These are phyloP conservation scores for Yamadazyma siamensis DNA, from an alignment of 1,139 yeast genomes.

Conservation along the genomic window DNA sequence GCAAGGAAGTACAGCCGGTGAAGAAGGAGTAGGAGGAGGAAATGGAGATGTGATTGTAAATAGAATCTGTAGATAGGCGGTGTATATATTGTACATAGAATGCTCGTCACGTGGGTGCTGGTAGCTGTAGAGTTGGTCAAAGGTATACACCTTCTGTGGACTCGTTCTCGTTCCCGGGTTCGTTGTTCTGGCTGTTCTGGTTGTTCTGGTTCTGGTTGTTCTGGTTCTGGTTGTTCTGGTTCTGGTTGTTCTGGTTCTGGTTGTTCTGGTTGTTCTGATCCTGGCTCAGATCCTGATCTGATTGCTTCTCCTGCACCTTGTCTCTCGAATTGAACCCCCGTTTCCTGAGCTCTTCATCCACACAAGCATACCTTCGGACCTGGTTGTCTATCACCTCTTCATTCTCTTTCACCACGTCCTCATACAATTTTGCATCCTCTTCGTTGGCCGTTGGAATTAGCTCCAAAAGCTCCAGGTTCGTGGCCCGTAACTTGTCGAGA, in stretches of 20 bases:
- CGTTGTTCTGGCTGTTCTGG: no score
- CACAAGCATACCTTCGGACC: constrained; percentile 17
- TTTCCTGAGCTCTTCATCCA: constrained; percentile 22
- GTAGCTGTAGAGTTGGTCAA: no score
- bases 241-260: neutral
- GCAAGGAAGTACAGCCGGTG: constrained; percentile 30
- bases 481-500: constrained; percentile 26
- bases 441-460: constrained; percentile 14
- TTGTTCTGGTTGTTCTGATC: neutral
- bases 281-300: neutral
- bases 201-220: no score
- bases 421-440: constrained; percentile 26
- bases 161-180: no score
- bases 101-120: neutral
- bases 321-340: constrained; percentile 21
- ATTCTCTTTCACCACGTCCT: constrained; percentile 34
- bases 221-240: constrained; percentile 4
- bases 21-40: no score
- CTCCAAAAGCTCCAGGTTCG: constrained; percentile 31
- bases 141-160: constrained; percentile 13
- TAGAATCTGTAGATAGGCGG: constrained; percentile 6
- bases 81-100: constrained; percentile 3
- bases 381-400: constrained; percentile 28
- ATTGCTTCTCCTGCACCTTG: neutral
- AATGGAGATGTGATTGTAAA: constrained; percentile 7